Evolutionary conservation across 1,139 yeast genomes (phyloP).

Genomic region (Saccharomycopsis crataegensis): DNA sequence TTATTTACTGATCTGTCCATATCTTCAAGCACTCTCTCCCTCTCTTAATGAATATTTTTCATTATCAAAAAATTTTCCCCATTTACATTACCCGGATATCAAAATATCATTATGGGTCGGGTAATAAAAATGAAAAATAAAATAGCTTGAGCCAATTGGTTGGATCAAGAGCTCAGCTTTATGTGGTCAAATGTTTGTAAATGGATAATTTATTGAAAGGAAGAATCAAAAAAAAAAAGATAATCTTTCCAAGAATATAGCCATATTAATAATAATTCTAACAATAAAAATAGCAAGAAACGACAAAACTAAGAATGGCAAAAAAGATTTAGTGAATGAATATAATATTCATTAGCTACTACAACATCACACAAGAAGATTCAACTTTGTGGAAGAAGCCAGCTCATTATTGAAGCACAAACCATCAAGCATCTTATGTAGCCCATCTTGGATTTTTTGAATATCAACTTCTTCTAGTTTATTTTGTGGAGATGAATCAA

Average conservation of each 20-base stretch:
- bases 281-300: not conserved
- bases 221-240: too few species aligned
- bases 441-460: not conserved
- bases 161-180: too few species aligned
- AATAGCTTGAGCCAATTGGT: too few species aligned
- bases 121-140: too few species aligned
- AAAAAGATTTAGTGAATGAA: not conserved
- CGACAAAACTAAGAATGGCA: not conserved
- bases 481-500: not conserved
- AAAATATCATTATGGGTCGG: too few species aligned
- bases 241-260: too few species aligned
- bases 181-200: too few species aligned
- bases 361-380: not conserved
- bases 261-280: not conserved
- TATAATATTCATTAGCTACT: not conserved
- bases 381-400: not conserved
- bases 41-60: not conserved
- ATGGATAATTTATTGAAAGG: too few species aligned
- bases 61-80: not conserved
- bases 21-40: too few species aligned
- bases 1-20: too few species aligned
- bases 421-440: slow-evolving; percentile 3
- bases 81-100: too few species aligned
- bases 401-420: slow-evolving; percentile 4
- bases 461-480: not conserved